Conservation (phyloP, 495 filamentous ascomycete species). For the Chlorociboria aeruginascens region DNA sequence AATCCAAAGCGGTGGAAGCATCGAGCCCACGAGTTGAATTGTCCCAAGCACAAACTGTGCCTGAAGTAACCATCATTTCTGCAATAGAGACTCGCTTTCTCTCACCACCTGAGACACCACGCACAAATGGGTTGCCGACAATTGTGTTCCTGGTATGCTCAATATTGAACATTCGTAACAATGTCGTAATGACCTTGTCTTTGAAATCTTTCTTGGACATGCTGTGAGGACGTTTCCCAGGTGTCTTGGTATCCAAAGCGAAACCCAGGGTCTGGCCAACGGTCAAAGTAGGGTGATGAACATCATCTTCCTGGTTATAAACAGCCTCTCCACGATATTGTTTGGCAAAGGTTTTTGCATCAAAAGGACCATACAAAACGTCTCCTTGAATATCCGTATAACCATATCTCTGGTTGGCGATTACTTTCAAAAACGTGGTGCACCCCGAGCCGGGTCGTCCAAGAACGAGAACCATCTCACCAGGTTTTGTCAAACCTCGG, state of each 20-base stretch:
- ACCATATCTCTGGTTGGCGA: conserved; percentile 53
- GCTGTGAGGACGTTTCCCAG: conserved; percentile 26
- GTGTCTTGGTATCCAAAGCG: conserved; percentile 31
- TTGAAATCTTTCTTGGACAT: conserved; percentile 16
- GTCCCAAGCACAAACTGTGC: conserved; percentile 71
- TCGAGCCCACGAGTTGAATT: conserved; percentile 75
- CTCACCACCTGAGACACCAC: conserved; percentile 62
- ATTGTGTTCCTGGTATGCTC: conserved; percentile 60
- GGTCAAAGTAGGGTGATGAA: conserved; percentile 53
- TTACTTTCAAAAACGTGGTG: conserved; percentile 56
- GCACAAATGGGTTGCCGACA: conserved; percentile 53
- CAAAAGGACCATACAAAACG: conserved; percentile 52
- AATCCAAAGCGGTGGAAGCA: conserved; percentile 68
- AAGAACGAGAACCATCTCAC: conserved; percentile 52
- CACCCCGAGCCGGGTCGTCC: conserved; percentile 64
- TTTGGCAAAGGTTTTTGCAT: conserved; percentile 45
- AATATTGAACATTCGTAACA: conserved; percentile 57
- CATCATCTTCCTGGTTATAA: conserved; percentile 52
- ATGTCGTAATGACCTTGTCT: conserved; percentile 16
- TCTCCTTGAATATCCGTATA: conserved; percentile 51
- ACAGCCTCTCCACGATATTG: conserved; percentile 50
- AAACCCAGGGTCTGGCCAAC: conserved; percentile 57
- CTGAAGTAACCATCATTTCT: conserved; percentile 51
- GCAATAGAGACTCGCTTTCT: conserved; percentile 67
- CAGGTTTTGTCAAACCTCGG: conserved; percentile 34